Evolutionary conservation across 257 asterid species (phyloP), one percentile per base, ranked within the genome.

Genomic region (Hygrophila difformis): DNA sequence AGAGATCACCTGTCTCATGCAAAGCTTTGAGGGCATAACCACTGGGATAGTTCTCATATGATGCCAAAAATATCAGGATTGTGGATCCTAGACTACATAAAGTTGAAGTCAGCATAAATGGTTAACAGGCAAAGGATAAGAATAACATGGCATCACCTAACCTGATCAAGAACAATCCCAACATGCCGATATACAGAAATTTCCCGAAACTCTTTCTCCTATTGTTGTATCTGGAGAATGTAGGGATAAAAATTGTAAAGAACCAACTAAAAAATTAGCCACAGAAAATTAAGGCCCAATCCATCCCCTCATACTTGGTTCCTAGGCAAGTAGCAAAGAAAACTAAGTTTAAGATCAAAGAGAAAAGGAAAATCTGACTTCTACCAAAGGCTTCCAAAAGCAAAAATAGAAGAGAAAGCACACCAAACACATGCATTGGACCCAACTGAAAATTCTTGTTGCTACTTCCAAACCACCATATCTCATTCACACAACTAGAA

Each of bases 31-130:
- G 61, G 41, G 94, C 97, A 56, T 79, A 49, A 55, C 91, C 97
- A 48, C 96, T 77, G 20, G 97, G 97, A 70, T 89, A 89, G 71
- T 89, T 89, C 63, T 82, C 85, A 28, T 84, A 82, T 14, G 97
- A 89, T 31, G 97, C 97, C 85, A 79, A 53, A 63, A 81, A 79
- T 26, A 72, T 54, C 47, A 84, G 23, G 67, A 65, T 43, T 5
- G 96, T 84, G 70, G 82, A 82, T 59, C 91, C 96, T 66, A 89
- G 75, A 77, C 97, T 89, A 77, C 61, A 81, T 49, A 63, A 66
- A 53, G 35, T n/a, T 55, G 62, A 75, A 59, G 80, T 67, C 68
- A 70, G 79, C 56, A 66, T 31, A 55, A 18, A 42, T 18, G 20
- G 46, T 13, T 4, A 35, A 61, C 45, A 39, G 39, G 45, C 26